Evolutionary conservation across 805 yeast species (phyloP), one percentile per base, ranked within the genome.

Genomic region (Saccharomycopsis microspora): DNA sequence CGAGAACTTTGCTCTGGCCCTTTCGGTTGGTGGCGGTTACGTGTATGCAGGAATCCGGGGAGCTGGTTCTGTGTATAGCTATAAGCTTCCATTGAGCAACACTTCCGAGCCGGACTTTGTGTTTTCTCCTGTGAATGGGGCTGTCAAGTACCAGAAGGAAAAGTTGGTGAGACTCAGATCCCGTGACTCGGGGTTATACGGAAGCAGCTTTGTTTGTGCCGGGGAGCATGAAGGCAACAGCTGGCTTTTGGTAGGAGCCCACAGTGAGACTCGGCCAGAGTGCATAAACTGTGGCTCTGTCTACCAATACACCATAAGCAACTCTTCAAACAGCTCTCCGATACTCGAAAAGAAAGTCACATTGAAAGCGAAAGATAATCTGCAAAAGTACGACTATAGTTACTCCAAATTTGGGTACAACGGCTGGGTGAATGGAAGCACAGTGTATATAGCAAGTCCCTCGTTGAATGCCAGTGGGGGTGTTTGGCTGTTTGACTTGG

Each of bases 231-330:
- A 46, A 4, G 60, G 57, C 3, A 58, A 57, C 9, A 53, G 54
- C 6, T 55, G 55, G 46, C 43, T 72, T 55, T 66, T 55, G 49
- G 32, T 58, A 54, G 57, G 66, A 49, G 58, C 65, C 5, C 59
- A 58, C 28, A 52, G 62, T 3, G 61, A 59, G 37, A 50, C 69
- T 0, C 47, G 57, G 8, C 58, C 50, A 0, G 33, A 44, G 0
- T 62, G 69, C 50, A 44, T 57, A 6, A 61, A 66, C 37, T 62
- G 72, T 43, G 83, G 82, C 3, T 60, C 65, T 3, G 64, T 68
- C 0, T 64, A 66, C 48, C 50, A 67, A 2, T 71, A 66, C 37
- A 30, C 31, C 32, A 6, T 41, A 27, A 40, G 8, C 8, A 10
- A 7, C 29, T 19, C 19, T 19, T 19, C 19, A 19, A 39, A 32